Evolutionary conservation across 495 filamentous ascomycete species (phyloP), one percentile per base, ranked within the genome.

Genomic region (Xylaria cubensis): DNA sequence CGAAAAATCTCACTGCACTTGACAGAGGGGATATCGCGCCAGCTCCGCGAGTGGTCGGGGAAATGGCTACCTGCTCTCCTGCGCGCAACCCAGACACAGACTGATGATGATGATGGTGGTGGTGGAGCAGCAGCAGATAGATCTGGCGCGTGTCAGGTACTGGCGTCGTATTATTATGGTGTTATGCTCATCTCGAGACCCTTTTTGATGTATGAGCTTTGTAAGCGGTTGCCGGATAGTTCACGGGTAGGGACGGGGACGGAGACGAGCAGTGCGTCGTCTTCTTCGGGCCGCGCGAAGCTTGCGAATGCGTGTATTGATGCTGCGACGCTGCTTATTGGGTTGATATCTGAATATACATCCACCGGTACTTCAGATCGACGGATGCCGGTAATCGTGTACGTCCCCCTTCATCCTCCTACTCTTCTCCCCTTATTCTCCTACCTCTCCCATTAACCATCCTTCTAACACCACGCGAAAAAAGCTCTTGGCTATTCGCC

Each of bases 291-390:
- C 77, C 46, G 81, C 46, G 76, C 80, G 0, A 83, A 79, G 70
- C 78, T 85, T 10, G 84, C 84, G 3, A 82, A 85, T 72, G 84
- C 84, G 1, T 85, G 84, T 32, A 84, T 85, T 41, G 84, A 85
- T 48, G 83, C 84, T 3, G 84, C 84, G n/a, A 81, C 78, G 44
- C 51, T 85, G 50, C 84, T 85, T 78, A 79, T 84, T 1, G 82
- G 82, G 56, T 74, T 77, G 10, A 71, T 84, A 15, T 76, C 80
- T 32, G 75, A 76, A 34, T 74, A 84, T 6, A 79, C 84, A 36
- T 56, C 78, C 21, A 72, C 74, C 7, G 74, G 76, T 1, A 42
- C 77, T 29, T 74, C 82, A 71, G 79, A 80, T 17, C 67, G 80
- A 13, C 77, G 79, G 8, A 83, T 82, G 44, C 84, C 84, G 1